Evolutionary conservation across 2,329 filamentous ascomycete species (phyloP).

Genomic region (Ophiostoma quercus): DNA sequence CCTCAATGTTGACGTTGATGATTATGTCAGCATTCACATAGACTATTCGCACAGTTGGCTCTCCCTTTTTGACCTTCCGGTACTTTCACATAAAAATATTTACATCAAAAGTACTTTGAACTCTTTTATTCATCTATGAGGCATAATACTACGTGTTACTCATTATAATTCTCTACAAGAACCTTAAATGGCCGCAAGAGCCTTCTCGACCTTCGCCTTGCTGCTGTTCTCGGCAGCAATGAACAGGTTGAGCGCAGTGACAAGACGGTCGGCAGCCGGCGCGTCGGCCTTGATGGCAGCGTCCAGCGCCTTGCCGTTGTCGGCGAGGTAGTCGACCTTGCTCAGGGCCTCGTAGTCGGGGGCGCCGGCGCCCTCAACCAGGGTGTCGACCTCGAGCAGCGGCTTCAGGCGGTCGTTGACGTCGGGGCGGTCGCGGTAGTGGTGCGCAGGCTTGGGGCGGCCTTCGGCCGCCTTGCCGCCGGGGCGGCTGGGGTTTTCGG

Average conservation of each 20-base stretch:
- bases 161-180: neutral
- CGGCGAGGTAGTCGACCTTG: constrained; percentile 43
- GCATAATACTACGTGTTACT: neutral
- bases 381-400: constrained; percentile 38
- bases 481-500: constrained; percentile 36
- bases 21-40: neutral
- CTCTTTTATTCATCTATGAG: neutral
- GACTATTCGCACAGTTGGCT: too few species aligned
- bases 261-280: constrained; percentile 36
- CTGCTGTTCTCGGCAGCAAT: constrained; percentile 32
- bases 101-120: neutral
- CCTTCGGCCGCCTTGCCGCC: constrained; percentile 30
- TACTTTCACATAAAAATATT: too few species aligned
- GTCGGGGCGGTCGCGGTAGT: constrained; percentile 35
- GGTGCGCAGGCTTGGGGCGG: constrained; percentile 39
- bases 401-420: constrained; percentile 36
- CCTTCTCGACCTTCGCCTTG: constrained; percentile 32
- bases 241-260: constrained; percentile 40
- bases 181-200: constrained; percentile 23
- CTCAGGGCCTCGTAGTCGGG: constrained; percentile 28
- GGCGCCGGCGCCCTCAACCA: constrained; percentile 33
- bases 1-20: too few species aligned
- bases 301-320: constrained; percentile 41
- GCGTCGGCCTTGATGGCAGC: constrained; percentile 40
- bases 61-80: too few species aligned